Conservation (phyloP, 2,329 filamentous ascomycete species). For the Neonectria ditissima region DNA sequence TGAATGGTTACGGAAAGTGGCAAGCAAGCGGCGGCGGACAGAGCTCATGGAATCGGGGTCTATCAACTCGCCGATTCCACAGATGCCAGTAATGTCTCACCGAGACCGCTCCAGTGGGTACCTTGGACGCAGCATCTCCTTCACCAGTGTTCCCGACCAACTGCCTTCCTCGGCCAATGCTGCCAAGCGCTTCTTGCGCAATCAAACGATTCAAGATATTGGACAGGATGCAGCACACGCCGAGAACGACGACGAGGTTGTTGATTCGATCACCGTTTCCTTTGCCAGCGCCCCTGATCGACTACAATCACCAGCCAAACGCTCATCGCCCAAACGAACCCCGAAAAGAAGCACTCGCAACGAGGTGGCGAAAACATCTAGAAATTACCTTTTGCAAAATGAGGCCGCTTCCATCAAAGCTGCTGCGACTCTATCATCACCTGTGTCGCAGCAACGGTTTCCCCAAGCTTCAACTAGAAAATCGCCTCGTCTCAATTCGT, state of each 20-base stretch:
- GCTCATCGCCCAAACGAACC: constrained; percentile 26
- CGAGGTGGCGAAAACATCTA: constrained; percentile 19
- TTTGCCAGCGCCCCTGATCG: constrained; percentile 13
- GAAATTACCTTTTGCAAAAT: constrained; percentile 33
- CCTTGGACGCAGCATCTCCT: constrained; percentile 28
- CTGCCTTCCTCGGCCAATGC: constrained; percentile 31
- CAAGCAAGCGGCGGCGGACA: constrained; percentile 46
- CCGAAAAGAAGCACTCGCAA: constrained; percentile 10
- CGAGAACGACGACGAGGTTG: constrained; percentile 34
- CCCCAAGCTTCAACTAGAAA: constrained; percentile 15
- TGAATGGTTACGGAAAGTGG: constrained; percentile 49
- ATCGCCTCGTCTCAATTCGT: constrained; percentile 18
- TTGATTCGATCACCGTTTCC: constrained; percentile 14
- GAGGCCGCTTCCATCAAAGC: constrained; percentile 29
- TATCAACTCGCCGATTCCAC: constrained; percentile 36
- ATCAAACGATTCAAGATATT: background rate
- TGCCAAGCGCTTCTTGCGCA: constrained; percentile 2
- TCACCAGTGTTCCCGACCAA: constrained; percentile 35
- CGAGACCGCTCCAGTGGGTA: background rate
- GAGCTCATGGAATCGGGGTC: constrained; percentile 37
- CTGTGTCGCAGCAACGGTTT: constrained; percentile 42
- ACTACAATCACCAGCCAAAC: constrained; percentile 27
- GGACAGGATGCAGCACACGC: background rate
- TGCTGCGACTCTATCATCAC: constrained; percentile 43
- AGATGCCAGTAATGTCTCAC: constrained; percentile 6